phyloP scores from a whole-genome alignment of 2,329 filamentous ascomycete species.

The Hymenoscyphus fructigenus region DNA sequence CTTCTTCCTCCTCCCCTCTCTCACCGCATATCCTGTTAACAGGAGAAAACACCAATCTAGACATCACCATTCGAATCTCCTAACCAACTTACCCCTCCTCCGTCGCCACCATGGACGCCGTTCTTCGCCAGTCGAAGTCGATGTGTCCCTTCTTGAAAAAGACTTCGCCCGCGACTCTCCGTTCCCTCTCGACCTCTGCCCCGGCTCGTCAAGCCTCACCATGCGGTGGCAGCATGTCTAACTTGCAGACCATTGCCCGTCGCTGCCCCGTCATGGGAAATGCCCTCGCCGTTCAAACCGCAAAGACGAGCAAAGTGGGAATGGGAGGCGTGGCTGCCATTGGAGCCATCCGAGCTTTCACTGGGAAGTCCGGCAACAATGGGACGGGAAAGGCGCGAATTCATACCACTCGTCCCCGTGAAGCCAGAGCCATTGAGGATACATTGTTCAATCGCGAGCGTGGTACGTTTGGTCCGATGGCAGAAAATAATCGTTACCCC shows the following conservation, averaged over 20 bases:
- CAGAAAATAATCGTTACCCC: conserved; percentile 22
- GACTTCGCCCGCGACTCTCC: conserved; percentile 86
- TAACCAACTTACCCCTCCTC: neutral
- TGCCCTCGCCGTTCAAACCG: conserved; percentile 83
- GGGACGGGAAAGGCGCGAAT: conserved; percentile 67
- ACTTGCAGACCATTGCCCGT: conserved; percentile 88
- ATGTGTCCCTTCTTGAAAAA: conserved; percentile 98
- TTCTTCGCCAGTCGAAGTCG: conserved; percentile 91
- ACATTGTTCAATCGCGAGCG: conserved; percentile 50
- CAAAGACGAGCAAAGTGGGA: conserved; percentile 49
- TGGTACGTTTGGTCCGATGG: conserved; percentile 46
- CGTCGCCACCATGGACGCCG: conserved; percentile 72
- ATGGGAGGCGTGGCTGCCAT: conserved; percentile 44
- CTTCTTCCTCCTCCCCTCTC: neutral
- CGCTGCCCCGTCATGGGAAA: conserved; percentile 99
- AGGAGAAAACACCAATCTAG: neutral
- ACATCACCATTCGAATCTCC: neutral
- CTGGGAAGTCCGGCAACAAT: conserved; percentile 42
- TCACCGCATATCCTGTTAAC: neutral
- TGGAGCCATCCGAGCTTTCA: conserved; percentile 52
- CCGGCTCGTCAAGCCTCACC: conserved; percentile 60
- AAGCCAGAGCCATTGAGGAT: conserved; percentile 74
- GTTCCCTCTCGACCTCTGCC: conserved; percentile 75
- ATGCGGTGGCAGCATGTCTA: conserved; percentile 92
- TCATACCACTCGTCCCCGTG: conserved; percentile 76